These are phyloP conservation scores for Bauhinia variegata DNA, from an alignment of 306 rosid genomes.

Conservation along the genomic window DNA sequence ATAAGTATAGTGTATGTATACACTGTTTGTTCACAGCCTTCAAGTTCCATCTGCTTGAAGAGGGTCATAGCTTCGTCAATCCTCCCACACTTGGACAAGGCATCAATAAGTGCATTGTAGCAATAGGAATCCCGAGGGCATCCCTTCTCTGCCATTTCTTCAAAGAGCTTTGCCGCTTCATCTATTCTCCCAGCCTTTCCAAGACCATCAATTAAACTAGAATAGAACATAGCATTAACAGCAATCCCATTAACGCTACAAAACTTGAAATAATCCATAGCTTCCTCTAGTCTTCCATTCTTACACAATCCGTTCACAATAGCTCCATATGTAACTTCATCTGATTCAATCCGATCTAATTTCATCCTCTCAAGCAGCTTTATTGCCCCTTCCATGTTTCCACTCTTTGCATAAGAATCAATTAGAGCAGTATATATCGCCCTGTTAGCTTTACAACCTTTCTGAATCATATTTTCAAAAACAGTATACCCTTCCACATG, in stretches of 20 bases:
- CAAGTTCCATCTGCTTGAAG: slow-evolving; percentile 68
- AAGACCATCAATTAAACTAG: slow-evolving; percentile 81
- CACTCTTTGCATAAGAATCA: slow-evolving; percentile 67
- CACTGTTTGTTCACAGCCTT: slow-evolving; percentile 83
- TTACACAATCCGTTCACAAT: slow-evolving; percentile 80
- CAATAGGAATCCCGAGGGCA: slow-evolving; percentile 73
- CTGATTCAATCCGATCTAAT: slow-evolving; percentile 63
- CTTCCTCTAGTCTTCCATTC: slow-evolving; percentile 82
- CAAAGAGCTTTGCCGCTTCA: slow-evolving; percentile 77
- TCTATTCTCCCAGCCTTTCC: slow-evolving; percentile 82
- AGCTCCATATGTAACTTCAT: slow-evolving; percentile 83
- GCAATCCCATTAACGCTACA: slow-evolving; percentile 56
- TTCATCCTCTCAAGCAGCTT: slow-evolving; percentile 73
- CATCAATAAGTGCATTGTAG: slow-evolving; percentile 75
- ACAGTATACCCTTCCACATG: slow-evolving; percentile 64
- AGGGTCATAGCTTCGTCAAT: slow-evolving; percentile 63
- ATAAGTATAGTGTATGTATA: slow-evolving; percentile 79
- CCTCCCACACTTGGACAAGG: slow-evolving; percentile 67
- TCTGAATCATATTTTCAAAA: slow-evolving; percentile 65
- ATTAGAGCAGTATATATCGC: slow-evolving; percentile 76
- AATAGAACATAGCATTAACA: slow-evolving; percentile 71
- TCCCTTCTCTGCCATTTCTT: slow-evolving; percentile 69
- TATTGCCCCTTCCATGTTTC: slow-evolving; percentile 65
- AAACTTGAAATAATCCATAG: slow-evolving; percentile 56
- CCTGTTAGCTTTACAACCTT: slow-evolving; percentile 63